Evolutionary conservation across 352 stramenopile species (phyloP), one percentile per base, ranked within the genome.

Genomic region (Globisporangium paddicum): DNA sequence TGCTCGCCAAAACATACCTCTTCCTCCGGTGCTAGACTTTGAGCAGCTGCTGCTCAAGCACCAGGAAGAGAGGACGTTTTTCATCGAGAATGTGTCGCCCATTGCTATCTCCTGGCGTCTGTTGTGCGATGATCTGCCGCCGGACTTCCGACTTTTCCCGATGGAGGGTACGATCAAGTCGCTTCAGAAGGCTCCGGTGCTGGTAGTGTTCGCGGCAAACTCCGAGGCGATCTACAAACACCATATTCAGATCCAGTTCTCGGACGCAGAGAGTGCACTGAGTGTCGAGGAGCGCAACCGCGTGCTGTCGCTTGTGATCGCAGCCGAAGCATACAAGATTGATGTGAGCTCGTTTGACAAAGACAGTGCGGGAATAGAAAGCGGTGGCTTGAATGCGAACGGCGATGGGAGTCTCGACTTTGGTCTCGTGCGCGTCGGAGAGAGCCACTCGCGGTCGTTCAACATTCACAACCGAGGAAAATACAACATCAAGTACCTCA

Each of bases 271-370:
- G 41, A 87, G 73, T 30, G 86, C 75, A 5, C 52, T 90, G 21
- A 55, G 72, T 38, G 53, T 73, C 5, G 69, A 65, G 8, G 79
- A 87, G 23, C 62, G 71, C 8, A 72, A 64, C 6, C 73, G 62
- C 11, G 48, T 25, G 14, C 16, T 79, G 8, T 26, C 64, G 6
- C 55, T 96, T 2, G 55, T 52, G 26, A 60, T 95, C 4, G 62
- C 72, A 14, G 92, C 90, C 10, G 93, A 98, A 67, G 85, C 89
- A 4, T 98, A 98, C 72, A 92, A 93, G 50, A 94, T 96, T 19
- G 83, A 97, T 4, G 88, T 94, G 23, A 90, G 90, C 44, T 90
- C 79, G 28, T 92, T 92, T 44, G 87, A 96, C 42, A 72, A 67
- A 18, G 70, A 86, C 18, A 63, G 65, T 2, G 51, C 19, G 2